These are phyloP conservation scores for Rhypophila decipiens DNA, from an alignment of 495 filamentous ascomycete species.

Conservation along the genomic window DNA sequence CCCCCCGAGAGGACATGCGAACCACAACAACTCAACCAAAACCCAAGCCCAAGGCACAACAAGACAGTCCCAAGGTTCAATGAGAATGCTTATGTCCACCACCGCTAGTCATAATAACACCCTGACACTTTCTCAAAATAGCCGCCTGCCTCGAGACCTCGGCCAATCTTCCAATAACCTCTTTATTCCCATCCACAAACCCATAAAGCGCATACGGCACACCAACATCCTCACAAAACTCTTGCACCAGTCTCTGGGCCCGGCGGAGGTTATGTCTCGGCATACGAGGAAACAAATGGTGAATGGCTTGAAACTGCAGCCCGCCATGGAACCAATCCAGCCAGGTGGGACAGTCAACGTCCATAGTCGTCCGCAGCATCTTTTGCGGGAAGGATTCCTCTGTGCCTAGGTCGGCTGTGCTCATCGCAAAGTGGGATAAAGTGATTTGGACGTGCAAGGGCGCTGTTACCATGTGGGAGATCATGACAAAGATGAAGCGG, in stretches of 20 bases:
- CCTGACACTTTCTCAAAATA: constrained; percentile 83
- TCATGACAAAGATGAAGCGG: constrained; percentile 68
- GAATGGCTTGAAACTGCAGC: constrained; percentile 93
- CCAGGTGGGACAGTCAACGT: constrained; percentile 92
- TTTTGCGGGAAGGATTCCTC: constrained; percentile 91
- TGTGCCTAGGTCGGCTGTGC: constrained; percentile 79
- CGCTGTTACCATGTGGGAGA: constrained; percentile 82
- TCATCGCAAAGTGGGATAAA: constrained; percentile 95
- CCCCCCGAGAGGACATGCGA: no score
- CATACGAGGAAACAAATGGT: constrained; percentile 91
- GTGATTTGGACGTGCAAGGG: constrained; percentile 95
- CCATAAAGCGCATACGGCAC: constrained; percentile 94
- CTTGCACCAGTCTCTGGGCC: constrained; percentile 75
- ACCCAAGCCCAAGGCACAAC: neutral
- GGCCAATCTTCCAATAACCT: constrained; percentile 74
- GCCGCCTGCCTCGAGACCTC: constrained; percentile 84
- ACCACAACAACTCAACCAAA: neutral
- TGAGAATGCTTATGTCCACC: constrained; percentile 24
- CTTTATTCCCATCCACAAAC: constrained; percentile 86
- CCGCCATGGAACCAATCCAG: constrained; percentile 96
- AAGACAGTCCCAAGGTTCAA: neutral
- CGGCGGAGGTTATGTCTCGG: constrained; percentile 86
- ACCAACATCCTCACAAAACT: constrained; percentile 84
- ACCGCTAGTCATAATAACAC: constrained; percentile 36
- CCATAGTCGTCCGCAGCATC: constrained; percentile 97